A percentile compares a stretch with the other conserved stretches of the same genome.
phyloP scores from a whole-genome alignment of 306 rosid genomes.

The Benincasa hispida region DNA sequence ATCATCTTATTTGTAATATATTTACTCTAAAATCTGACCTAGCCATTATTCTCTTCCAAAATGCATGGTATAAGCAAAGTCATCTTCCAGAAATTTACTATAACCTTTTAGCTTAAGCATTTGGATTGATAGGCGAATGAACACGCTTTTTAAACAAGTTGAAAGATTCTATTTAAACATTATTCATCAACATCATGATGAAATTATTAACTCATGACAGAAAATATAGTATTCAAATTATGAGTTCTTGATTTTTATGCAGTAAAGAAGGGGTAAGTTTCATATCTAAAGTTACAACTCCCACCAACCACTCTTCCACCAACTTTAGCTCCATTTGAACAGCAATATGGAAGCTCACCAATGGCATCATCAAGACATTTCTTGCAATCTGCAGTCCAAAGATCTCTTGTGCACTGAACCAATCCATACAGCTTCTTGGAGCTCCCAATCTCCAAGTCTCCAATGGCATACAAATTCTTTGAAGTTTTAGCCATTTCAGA shows the following conservation, averaged over 20 bases:
- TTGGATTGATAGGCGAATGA: too few species aligned
- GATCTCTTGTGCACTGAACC: slow-evolving; percentile 26
- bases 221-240: background rate
- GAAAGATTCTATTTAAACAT: too few species aligned
- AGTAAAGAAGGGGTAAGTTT: slow-evolving; percentile 22
- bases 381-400: slow-evolving; percentile 12
- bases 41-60: too few species aligned
- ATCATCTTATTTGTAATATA: background rate
- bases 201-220: background rate
- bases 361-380: slow-evolving; percentile 25
- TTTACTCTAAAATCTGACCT: background rate
- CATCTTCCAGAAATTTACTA: too few species aligned
- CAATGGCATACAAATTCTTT: slow-evolving; percentile 12
- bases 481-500: slow-evolving; percentile 4
- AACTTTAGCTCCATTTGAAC: slow-evolving; percentile 8
- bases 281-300: slow-evolving; percentile 25
- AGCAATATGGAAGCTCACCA: slow-evolving; percentile 15
- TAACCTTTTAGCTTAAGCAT: too few species aligned
- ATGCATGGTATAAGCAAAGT: background rate
- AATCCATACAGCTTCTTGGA: slow-evolving; percentile 17
- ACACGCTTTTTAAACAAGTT: too few species aligned
- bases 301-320: slow-evolving; percentile 33
- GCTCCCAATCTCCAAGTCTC: slow-evolving; percentile 8
- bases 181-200: background rate
- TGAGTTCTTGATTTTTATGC: background rate